These are phyloP conservation scores for Chaetomium sp. DNA, from an alignment of 2,329 filamentous ascomycete genomes.

Conservation along the genomic window DNA sequence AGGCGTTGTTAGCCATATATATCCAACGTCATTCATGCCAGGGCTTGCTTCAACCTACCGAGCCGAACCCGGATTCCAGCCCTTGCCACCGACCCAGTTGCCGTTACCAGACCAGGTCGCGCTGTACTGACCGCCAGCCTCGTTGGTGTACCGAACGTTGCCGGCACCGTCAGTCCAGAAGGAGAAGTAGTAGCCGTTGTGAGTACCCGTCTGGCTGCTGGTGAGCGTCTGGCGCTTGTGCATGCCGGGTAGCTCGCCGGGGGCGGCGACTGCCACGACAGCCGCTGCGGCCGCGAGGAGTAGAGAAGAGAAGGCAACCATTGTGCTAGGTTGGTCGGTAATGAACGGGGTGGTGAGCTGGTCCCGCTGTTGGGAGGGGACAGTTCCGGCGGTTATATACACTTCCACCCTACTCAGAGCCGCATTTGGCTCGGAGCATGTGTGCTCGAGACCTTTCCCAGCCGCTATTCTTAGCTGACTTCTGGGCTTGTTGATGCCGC, in stretches of 20 bases:
- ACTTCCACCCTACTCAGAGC: neutral
- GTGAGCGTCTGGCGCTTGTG: constrained; percentile 44
- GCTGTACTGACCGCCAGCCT: constrained; percentile 52
- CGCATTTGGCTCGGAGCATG: neutral
- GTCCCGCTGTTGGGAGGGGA: neutral
- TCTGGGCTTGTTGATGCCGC: neutral
- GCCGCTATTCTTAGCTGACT: constrained; percentile 19
- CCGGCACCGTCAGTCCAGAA: constrained; percentile 61
- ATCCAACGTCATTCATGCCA: neutral
- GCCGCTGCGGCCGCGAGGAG: constrained; percentile 42
- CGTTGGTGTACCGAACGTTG: constrained; percentile 58
- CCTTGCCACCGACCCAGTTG: constrained; percentile 54
- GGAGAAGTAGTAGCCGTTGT: constrained; percentile 62
- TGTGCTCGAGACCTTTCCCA: neutral
- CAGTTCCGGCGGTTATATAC: constrained; percentile 12
- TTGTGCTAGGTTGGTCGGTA: constrained; percentile 34
- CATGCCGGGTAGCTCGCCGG: constrained; percentile 43
- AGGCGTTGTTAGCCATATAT: neutral
- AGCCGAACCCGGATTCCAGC: constrained; percentile 48
- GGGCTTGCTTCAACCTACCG: constrained; percentile 34
- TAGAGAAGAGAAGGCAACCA: constrained; percentile 47
- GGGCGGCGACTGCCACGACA: constrained; percentile 41
- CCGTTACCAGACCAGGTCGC: constrained; percentile 52
- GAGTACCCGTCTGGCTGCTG: constrained; percentile 51
- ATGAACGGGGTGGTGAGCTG: neutral